phyloP scores from a whole-genome alignment of 768 basidiomycete genomes.

The Leccinum rimulosum region DNA sequence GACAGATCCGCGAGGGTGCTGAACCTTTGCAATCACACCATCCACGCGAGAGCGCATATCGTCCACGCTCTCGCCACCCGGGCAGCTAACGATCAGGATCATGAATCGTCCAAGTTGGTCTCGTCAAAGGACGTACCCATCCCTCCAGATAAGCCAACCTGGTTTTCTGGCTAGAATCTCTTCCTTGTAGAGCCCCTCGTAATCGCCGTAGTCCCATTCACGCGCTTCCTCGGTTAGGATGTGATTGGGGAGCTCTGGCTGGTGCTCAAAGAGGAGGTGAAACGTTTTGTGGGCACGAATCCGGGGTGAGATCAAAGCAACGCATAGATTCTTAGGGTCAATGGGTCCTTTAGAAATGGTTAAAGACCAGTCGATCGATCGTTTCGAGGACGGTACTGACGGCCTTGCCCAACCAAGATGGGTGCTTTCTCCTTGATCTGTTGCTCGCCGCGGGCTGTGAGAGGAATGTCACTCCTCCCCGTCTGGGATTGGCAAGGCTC shows the following conservation, averaged over 20 bases:
- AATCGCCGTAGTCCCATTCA: conserved; percentile 93
- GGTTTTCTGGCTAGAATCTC: conserved; percentile 66
- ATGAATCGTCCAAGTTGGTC: neutral
- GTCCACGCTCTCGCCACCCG: conserved; percentile 80
- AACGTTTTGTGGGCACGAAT: conserved; percentile 84
- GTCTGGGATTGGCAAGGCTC: conserved; percentile 50
- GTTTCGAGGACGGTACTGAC: conserved; percentile 44
- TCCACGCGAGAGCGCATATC: conserved; percentile 84
- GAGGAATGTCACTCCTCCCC: conserved; percentile 82
- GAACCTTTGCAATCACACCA: conserved; percentile 64
- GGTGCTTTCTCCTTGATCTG: conserved; percentile 64
- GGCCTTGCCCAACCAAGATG: conserved; percentile 70
- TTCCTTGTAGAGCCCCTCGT: conserved; percentile 78
- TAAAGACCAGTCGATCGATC: neutral
- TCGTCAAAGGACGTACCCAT: conserved; percentile 52
- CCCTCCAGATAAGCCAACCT: conserved; percentile 81
- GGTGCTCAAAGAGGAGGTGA: conserved; percentile 66
- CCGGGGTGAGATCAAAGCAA: conserved; percentile 84
- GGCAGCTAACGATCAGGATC: conserved; percentile 53
- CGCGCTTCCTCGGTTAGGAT: conserved; percentile 61
- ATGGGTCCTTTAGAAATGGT: conserved; percentile 52
- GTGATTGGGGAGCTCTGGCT: conserved; percentile 47
- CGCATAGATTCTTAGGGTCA: conserved; percentile 74
- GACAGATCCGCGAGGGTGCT: conserved; percentile 13
- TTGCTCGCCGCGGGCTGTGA: conserved; percentile 73